phyloP scores from a whole-genome alignment of 352 stramenopile species.

The Globisporangium cystogenes region DNA sequence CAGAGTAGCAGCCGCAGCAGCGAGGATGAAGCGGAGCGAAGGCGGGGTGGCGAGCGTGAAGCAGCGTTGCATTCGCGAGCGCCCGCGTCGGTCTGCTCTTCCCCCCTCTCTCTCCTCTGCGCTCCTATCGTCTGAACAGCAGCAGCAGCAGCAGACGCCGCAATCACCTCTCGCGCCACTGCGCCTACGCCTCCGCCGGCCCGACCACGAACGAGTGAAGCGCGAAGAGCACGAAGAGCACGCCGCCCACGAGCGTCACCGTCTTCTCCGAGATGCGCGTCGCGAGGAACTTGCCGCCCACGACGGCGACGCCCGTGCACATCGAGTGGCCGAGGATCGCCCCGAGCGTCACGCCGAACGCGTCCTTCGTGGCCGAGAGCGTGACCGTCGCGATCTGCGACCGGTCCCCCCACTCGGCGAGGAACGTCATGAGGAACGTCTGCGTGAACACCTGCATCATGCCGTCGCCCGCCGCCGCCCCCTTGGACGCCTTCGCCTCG shows the following conservation, averaged over 20 bases:
- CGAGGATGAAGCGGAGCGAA: no score
- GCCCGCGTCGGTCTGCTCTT: no score
- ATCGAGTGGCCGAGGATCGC: constrained; percentile 96
- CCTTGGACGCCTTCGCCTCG: constrained; percentile 12
- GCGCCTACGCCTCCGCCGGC: constrained; percentile 21
- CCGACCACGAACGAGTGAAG: constrained; percentile 94
- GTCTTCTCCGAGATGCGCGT: constrained; percentile 96
- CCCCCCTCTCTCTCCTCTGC: no score
- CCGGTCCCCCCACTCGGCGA: constrained; percentile 98
- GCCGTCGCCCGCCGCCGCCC: constrained; percentile 22
- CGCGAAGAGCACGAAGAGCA: constrained; percentile 97
- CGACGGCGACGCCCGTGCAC: constrained; percentile 96
- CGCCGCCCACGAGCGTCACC: constrained; percentile 93
- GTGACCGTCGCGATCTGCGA: constrained; percentile 98
- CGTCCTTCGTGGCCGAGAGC: constrained; percentile 94
- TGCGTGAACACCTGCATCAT: constrained; percentile 91
- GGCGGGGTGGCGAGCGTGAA: no score
- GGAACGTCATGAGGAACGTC: constrained; percentile 97
- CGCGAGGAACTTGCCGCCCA: constrained; percentile 97
- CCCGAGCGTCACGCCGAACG: constrained; percentile 93
- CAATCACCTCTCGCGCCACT: no score
- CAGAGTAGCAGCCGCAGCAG: neutral
- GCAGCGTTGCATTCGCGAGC: no score
- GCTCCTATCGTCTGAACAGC: no score
- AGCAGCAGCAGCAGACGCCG: no score